Percentiles rank a stretch among this genome's conserved stretches.
phyloP scores from a whole-genome alignment of 78 protist genomes.

The Isochrysis galbana region DNA sequence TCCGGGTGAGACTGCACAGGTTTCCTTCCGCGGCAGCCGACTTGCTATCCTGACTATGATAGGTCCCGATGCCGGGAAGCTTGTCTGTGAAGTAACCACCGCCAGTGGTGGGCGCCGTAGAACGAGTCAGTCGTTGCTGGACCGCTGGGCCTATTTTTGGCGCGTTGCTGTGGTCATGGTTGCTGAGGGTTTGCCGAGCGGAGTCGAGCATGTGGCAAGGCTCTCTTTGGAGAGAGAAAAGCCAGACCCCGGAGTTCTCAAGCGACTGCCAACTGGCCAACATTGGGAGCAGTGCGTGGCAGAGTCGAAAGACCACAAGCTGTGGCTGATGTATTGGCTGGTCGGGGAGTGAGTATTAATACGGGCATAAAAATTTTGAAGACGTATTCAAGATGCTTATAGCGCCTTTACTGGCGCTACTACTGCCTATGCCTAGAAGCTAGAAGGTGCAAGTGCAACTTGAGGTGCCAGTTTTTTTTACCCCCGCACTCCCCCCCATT shows the following conservation, averaged over 20 bases:
- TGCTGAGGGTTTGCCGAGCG: neutral
- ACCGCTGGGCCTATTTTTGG: constrained; percentile 15
- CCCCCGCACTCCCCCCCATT: too few relatives aligned
- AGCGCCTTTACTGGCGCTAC: too few relatives aligned
- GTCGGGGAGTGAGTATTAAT: too few relatives aligned
- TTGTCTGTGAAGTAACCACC: neutral
- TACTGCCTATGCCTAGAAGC: too few relatives aligned
- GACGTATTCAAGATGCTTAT: too few relatives aligned
- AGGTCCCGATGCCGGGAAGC: neutral
- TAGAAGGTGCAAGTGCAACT: too few relatives aligned
- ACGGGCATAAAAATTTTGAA: too few relatives aligned
- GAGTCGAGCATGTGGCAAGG: neutral
- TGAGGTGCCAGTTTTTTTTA: too few relatives aligned
- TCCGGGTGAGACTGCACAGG: neutral
- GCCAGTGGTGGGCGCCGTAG: neutral
- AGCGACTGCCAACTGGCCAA: neutral
- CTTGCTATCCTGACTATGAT: constrained; percentile 8
- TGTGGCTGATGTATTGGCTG: constrained; percentile 15
- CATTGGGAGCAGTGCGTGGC: neutral
- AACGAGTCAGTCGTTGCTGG: neutral
- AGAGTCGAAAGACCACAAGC: neutral
- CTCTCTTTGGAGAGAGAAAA: neutral
- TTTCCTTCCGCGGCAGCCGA: neutral
- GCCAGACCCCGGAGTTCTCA: neutral
- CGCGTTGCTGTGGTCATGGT: neutral